These are phyloP conservation scores for Bruguiera parviflora DNA, from an alignment of 345 rosid genomes.

Conservation along the genomic window DNA sequence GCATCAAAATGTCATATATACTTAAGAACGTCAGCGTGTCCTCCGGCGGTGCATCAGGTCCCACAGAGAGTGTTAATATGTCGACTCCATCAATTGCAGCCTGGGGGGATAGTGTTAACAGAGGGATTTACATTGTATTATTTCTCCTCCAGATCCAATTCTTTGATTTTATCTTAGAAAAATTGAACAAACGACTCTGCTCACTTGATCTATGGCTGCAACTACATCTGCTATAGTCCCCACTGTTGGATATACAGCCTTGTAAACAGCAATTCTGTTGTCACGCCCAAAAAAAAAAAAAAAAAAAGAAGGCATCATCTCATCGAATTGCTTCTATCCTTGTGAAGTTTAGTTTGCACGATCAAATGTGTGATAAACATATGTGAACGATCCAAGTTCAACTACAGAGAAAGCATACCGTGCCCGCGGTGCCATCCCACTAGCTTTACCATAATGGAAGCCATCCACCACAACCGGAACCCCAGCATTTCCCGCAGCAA, in stretches of 20 bases:
- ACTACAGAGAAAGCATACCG: slow-evolving; percentile 32
- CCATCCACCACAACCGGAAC: slow-evolving; percentile 73
- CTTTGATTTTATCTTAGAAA: background rate
- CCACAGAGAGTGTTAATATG: slow-evolving; percentile 55
- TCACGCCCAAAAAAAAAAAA: background rate
- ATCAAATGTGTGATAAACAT: no score
- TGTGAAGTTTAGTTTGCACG: no score
- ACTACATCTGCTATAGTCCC: slow-evolving; percentile 75
- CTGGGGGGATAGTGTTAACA: slow-evolving; percentile 22
- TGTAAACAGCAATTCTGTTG: slow-evolving; percentile 73
- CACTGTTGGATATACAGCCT: slow-evolving; percentile 72
- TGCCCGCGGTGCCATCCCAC: slow-evolving; percentile 88
- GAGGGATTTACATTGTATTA: no score
- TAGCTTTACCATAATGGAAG: slow-evolving; percentile 63
- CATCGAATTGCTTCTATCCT: background rate
- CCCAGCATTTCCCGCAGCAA: slow-evolving; percentile 73
- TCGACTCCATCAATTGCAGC: slow-evolving; percentile 72
- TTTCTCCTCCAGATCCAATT: background rate
- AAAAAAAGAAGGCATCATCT: background rate
- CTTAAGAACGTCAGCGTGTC: slow-evolving; percentile 54
- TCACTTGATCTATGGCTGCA: slow-evolving; percentile 89
- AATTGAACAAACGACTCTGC: background rate
- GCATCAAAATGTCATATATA: slow-evolving; percentile 54
- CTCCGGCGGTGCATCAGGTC: slow-evolving; percentile 71
- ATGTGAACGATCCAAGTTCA: no score